Base-by-base conservation (phyloP, 345 rosid species). In the Passiflora organensis region DNA sequence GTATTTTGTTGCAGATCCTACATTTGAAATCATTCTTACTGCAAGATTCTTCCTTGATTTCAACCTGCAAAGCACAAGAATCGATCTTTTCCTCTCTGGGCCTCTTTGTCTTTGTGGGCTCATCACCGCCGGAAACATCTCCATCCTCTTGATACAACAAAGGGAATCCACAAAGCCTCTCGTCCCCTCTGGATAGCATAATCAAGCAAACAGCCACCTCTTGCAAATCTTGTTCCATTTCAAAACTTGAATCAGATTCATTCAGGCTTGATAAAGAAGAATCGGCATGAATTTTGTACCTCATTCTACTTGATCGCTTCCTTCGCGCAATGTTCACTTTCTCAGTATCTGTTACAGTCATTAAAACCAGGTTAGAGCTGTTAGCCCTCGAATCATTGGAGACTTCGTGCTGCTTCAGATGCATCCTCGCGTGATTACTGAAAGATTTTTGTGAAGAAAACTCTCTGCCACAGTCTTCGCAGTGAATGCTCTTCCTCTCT, bases 141-240 rank as follows among this genome's bases (percentile, higher is more conserved):
- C 37, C 55, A 13, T 1, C 46, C 25, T 55, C 68, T 24, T 37
- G 32, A 45, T 43, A 17, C 16, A 50, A 39, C 12, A 63, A 57
- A 53, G 58, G 72, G 21, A 53, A 20, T 28, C 47, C 69, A n/a
- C 57, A 57, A 65, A 62, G 47, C 38, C 57, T 16, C 24, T 19
- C 48, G 1, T 54, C 67, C 64, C 72, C 73, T 63, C 67, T 66
- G 48, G 95, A 84, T 20, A 87, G 43, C 59, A 82, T 66, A 59
- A 87, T 67, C 81, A 87, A 78, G 63, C 79, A 63, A 24, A 50
- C 45, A 2, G 86, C 89, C 5, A 59, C 83, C 28, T 82, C 80
- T 65, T 72, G 53, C 16, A 55, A 75, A 28, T 82, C 83, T 69
- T 66, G 71, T 53, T 56, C 79, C 59, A 36, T 53, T 32, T 64